A percentile compares a stretch with the other conserved stretches of the same genome.
phyloP scores from a whole-genome alignment of 169 alveolate species.

The Perkinsus chesapeaki region DNA sequence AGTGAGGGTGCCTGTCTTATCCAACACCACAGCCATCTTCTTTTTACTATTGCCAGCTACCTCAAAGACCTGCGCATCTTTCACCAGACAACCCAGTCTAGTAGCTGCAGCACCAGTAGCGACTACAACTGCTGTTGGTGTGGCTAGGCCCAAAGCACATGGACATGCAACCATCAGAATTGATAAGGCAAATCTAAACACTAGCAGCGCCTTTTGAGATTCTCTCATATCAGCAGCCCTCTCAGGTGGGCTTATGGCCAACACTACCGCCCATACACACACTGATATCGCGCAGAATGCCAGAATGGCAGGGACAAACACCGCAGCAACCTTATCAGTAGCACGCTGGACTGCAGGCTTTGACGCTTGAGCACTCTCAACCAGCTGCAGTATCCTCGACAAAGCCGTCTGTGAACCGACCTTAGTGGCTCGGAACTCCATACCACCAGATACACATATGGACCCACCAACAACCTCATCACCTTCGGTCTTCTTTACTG shows the following conservation, averaged over 20 bases:
- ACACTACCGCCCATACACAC: background rate
- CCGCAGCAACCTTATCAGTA: constrained; percentile 14
- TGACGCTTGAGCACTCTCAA: constrained; percentile 11
- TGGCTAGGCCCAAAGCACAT: constrained; percentile 39
- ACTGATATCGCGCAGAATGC: background rate
- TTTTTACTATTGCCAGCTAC: background rate
- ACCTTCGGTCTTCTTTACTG: constrained; percentile 8
- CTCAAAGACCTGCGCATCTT: constrained; percentile 26
- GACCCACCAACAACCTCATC: constrained; percentile 15
- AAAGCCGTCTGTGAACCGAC: constrained; percentile 13
- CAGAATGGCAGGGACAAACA: constrained; percentile 9
- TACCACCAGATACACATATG: background rate
- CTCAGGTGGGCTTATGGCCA: background rate
- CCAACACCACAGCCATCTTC: constrained; percentile 16
- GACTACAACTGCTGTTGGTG: constrained; percentile 36
- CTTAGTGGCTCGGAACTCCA: background rate
- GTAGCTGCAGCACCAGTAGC: constrained; percentile 36
- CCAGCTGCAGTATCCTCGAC: constrained; percentile 12
- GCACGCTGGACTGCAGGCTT: constrained; percentile 8
- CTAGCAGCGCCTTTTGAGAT: background rate
- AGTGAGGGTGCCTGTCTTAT: constrained; percentile 40
- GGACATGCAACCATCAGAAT: constrained; percentile 29
- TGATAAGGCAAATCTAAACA: background rate
- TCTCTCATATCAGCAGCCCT: background rate
- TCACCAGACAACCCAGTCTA: constrained; percentile 14